Evolutionary conservation across 192 early-diverging fungal species (phyloP).

Genomic region (Coemansia asiatica): DNA sequence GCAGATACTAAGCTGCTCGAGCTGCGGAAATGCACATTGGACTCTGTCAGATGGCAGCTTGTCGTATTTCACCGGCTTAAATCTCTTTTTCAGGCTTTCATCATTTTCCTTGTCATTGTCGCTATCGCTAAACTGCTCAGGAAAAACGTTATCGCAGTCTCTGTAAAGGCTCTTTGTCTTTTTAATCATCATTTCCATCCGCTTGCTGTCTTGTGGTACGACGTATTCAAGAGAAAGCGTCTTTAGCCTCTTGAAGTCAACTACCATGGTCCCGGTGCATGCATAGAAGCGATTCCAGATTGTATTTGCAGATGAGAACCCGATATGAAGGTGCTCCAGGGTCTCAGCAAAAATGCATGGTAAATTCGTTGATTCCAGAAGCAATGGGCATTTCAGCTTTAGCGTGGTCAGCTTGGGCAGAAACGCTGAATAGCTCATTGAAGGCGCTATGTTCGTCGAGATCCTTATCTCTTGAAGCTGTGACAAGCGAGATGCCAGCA

Average conservation of each 20-base stretch:
- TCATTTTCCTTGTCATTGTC: slow-evolving; percentile 12
- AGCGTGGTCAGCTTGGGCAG: slow-evolving; percentile 29
- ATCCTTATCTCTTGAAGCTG: slow-evolving; percentile 16
- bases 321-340: slow-evolving; percentile 24
- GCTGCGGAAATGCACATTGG: slow-evolving; percentile 20
- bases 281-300: slow-evolving; percentile 46
- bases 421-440: slow-evolving; percentile 32
- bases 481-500: slow-evolving; percentile 32
- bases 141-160: slow-evolving; percentile 17
- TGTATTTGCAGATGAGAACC: slow-evolving; percentile 35
- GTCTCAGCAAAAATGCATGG: slow-evolving; percentile 40
- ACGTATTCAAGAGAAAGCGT: slow-evolving; percentile 34
- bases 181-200: neutral
- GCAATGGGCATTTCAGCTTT: slow-evolving; percentile 32
- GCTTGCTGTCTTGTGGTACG: slow-evolving; percentile 11
- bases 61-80: neutral
- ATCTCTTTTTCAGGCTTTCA: slow-evolving; percentile 6
- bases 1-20: slow-evolving; percentile 23
- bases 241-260: slow-evolving; percentile 23
- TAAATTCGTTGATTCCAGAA: slow-evolving; percentile 19
- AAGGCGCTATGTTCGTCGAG: slow-evolving; percentile 27
- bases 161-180: slow-evolving; percentile 9
- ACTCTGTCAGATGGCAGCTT: neutral
- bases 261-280: neutral
- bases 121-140: slow-evolving; percentile 6